These are phyloP conservation scores for California macrophylla DNA, from an alignment of 441 rosid genomes.

Conservation along the genomic window DNA sequence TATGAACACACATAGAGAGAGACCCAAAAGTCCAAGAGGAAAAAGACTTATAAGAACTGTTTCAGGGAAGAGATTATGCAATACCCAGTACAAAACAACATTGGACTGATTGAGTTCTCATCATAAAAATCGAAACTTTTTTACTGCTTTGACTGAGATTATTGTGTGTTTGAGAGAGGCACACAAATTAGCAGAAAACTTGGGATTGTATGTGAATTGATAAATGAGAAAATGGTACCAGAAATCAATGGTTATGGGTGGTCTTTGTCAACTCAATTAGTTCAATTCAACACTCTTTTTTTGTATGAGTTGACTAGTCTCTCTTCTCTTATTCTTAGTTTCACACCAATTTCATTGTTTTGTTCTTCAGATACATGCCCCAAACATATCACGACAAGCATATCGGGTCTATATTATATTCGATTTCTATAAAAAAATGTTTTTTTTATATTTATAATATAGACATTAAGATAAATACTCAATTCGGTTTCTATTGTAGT, in stretches of 20 bases:
- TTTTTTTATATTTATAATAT: no score
- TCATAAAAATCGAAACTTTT: background rate
- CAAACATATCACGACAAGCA: no score
- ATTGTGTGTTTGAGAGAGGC: background rate
- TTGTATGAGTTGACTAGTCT: background rate
- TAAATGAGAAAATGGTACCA: background rate
- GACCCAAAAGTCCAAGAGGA: background rate
- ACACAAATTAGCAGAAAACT: background rate
- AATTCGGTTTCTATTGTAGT: no score
- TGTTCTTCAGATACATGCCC: background rate
- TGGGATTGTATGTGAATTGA: background rate
- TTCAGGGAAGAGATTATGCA: background rate
- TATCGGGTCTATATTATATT: no score
- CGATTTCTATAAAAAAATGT: no score
- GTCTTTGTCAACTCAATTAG: slow-evolving; percentile 1
- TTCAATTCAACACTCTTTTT: background rate
- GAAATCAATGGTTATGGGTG: background rate
- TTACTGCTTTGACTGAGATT: background rate
- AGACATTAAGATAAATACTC: no score
- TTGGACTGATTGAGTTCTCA: background rate
- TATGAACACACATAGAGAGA: background rate
- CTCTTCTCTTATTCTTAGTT: background rate
- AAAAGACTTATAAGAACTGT: background rate
- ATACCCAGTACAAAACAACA: background rate
- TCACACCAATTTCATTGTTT: background rate